phyloP scores from a whole-genome alignment of 371 early-diverging fungal species.

The Zychaea mexicana region DNA sequence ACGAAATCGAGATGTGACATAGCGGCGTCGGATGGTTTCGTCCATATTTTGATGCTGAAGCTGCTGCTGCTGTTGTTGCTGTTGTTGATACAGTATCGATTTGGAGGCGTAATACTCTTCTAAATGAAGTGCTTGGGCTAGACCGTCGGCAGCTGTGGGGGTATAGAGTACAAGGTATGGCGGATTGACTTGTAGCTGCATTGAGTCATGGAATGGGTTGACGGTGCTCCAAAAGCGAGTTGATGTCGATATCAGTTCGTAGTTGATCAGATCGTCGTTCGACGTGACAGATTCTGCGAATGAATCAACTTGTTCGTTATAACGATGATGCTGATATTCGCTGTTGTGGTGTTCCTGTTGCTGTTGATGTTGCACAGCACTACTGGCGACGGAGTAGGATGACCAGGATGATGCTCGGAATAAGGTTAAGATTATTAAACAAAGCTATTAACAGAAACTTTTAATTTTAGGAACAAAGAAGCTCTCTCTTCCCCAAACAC shows the following conservation, averaged over 20 bases:
- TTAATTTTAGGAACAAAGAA: conserved; percentile 15
- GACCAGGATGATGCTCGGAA: not conserved
- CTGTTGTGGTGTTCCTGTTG: too few relatives aligned
- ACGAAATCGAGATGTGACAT: conserved; percentile 9
- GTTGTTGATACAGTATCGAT: not conserved
- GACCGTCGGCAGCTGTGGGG: not conserved
- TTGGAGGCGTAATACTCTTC: conserved; percentile 19
- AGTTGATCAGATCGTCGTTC: not conserved
- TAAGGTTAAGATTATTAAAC: not conserved
- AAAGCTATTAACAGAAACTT: not conserved
- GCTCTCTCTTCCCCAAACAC: too few relatives aligned
- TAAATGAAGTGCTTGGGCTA: not conserved
- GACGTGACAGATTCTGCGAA: not conserved
- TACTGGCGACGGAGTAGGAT: not conserved
- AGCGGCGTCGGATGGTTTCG: not conserved
- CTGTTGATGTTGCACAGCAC: too few relatives aligned
- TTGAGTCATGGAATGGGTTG: conserved; percentile 26
- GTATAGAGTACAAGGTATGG: conserved; percentile 18
- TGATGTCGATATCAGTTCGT: conserved; percentile 18
- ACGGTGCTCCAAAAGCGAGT: conserved; percentile 30
- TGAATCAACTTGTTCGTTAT: not conserved
- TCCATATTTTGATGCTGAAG: not conserved
- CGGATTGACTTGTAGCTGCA: conserved; percentile 21
- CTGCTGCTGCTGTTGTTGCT: not conserved
- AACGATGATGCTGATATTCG: too few relatives aligned